Conservation (phyloP, 805 yeast genomes). For the Barnettozyma californica region DNA sequence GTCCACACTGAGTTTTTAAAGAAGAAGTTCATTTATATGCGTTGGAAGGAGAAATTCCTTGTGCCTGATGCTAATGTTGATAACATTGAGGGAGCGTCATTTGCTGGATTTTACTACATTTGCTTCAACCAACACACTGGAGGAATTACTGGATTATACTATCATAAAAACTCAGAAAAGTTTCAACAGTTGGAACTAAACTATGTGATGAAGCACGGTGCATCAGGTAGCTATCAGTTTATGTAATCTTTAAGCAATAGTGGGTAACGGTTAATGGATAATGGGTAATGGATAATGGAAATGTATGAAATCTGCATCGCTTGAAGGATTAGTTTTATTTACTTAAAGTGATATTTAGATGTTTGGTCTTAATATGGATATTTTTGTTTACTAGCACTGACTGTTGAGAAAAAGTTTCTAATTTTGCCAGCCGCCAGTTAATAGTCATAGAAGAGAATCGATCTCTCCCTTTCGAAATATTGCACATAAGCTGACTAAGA, state of each 20-base stretch:
- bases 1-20: conserved; percentile 27
- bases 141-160: conserved; percentile 72
- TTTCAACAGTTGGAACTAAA: conserved; percentile 65
- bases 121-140: conserved; percentile 78
- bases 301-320: too few relatives aligned
- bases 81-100: conserved; percentile 67
- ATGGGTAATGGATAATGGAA: background rate
- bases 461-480: too few relatives aligned
- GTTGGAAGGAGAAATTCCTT: conserved; percentile 91
- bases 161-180: conserved; percentile 71
- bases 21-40: conserved; percentile 65
- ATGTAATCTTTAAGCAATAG: background rate
- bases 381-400: too few relatives aligned
- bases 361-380: background rate
- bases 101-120: conserved; percentile 88
- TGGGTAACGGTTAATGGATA: background rate
- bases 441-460: too few relatives aligned
- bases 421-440: too few relatives aligned
- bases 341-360: background rate
- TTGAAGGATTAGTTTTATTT: too few relatives aligned
- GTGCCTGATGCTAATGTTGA: conserved; percentile 64
- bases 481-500: background rate
- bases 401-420: too few relatives aligned
- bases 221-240: conserved; percentile 4
- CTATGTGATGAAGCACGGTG: conserved; percentile 7